Percentiles rank a stretch among this genome's conserved stretches.
These are phyloP conservation scores for Penicillium sp. DNA, from an alignment of 2,329 filamentous ascomycete species.

Conservation along the genomic window DNA sequence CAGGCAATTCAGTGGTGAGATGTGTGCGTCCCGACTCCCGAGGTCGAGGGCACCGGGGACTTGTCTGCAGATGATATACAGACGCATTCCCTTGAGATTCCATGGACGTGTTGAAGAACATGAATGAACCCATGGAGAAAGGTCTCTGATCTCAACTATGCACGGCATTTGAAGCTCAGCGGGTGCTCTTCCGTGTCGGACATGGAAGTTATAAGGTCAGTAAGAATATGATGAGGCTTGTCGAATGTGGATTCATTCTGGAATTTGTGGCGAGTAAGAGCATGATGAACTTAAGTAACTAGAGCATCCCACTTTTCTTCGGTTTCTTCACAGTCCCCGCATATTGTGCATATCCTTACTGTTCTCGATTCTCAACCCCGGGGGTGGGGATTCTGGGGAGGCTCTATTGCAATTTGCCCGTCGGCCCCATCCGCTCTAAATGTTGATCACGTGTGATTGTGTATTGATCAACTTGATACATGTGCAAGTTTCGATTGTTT, in stretches of 20 bases:
- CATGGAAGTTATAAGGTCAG: neutral
- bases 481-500: neutral
- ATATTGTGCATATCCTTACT: too few relatives aligned
- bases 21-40: too few relatives aligned
- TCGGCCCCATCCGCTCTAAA: too few relatives aligned
- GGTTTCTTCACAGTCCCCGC: too few relatives aligned
- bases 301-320: too few relatives aligned
- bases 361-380: too few relatives aligned
- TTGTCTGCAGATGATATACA: neutral
- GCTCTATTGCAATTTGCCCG: too few relatives aligned
- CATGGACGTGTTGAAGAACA: neutral
- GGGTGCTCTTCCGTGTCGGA: conserved; percentile 8
- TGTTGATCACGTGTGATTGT: neutral
- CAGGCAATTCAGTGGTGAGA: conserved; percentile 5
- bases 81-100: neutral
- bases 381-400: too few relatives aligned
- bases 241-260: too few relatives aligned
- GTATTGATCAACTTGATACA: neutral
- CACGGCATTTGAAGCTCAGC: conserved; percentile 7
- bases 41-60: neutral
- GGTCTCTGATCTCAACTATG: neutral
- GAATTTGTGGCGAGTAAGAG: too few relatives aligned
- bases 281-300: too few relatives aligned
- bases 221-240: neutral
- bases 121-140: neutral